Evolutionary conservation across 2,329 filamentous ascomycete species (phyloP), one percentile per base, ranked within the genome.

Genomic region (Sarocladium brachiariae): DNA sequence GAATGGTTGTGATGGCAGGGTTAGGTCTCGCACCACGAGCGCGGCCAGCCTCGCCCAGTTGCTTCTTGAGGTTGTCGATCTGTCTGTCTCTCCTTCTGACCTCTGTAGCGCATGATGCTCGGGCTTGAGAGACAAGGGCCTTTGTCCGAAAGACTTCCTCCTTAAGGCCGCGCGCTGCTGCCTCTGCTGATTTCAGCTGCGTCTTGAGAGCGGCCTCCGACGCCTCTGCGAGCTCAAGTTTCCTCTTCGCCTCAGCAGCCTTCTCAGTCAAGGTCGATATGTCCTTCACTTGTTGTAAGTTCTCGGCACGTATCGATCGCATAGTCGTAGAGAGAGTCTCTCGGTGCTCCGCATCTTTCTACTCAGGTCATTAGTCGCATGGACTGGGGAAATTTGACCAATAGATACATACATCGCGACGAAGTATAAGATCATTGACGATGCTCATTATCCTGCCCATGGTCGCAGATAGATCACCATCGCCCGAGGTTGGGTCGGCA

Each of bases 391-490:
- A 35, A 16, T 35, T 4, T 16, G n/a, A 39, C 8, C 11, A 30
- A 25, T 18, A 14, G 7, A 4, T 1, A 54, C 65, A 41, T 73
- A 95, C 89, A 66, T 99, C 93, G 73, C 91, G 82, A 57, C 91
- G 81, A 53, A 96, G 67, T 53, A 99, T 89, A 58, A 99, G 70
- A 64, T 99, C 93, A 67, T 99, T 96, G 46, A 99, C 83, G 21
- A 99, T 78, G 63, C 92, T 87, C 70, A 99, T 96, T 59, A 97
- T 84, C 57, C 83, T 81, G 18, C 87, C 86, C 83, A 93, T 92
- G 16, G 87, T 87, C 48, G 78, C 80, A 2, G 61, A 55, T 21
- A 66, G 63, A 37, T 75, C 77, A 34, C 80, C 75, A 16, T 74
- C 77, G 16, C 77, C 76, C 55, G 80, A 75, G 50, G 80, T 80